Evolutionary conservation across 805 yeast genomes (phyloP).

Genomic region (Saturnispora mendoncae): DNA sequence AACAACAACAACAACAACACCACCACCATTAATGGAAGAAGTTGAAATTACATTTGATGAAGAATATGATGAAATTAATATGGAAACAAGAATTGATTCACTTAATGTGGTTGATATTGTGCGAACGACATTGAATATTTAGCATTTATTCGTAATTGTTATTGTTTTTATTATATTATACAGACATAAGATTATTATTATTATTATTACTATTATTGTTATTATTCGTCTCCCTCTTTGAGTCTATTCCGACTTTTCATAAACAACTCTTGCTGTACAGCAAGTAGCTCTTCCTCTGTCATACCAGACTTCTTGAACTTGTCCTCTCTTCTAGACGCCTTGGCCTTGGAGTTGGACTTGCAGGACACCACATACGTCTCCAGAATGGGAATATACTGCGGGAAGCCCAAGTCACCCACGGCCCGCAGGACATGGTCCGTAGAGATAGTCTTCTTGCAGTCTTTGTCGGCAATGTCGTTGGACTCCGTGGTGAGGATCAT

Average conservation of each 20-base stretch:
- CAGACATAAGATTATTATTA: no score
- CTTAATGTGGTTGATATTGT: slow-evolving; percentile 29
- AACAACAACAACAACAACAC: no score
- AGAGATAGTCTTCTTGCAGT: slow-evolving; percentile 91
- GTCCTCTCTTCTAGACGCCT: slow-evolving; percentile 75
- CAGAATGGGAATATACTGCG: slow-evolving; percentile 73
- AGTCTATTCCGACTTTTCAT: slow-evolving; percentile 36
- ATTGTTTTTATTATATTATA: no score
- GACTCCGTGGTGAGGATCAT: slow-evolving; percentile 91
- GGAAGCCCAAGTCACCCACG: slow-evolving; percentile 76
- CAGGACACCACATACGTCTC: slow-evolving; percentile 76
- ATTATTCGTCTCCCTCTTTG: slow-evolving; percentile 13
- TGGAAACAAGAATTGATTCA: slow-evolving; percentile 26
- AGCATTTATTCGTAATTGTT: no score
- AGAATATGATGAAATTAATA: slow-evolving; percentile 27
- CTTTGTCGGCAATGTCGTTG: slow-evolving; percentile 93
- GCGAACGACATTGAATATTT: slow-evolving; percentile 17
- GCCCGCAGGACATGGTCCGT: slow-evolving; percentile 94
- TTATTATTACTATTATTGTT: slow-evolving; percentile 1
- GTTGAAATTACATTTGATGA: slow-evolving; percentile 16
- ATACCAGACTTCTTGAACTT: slow-evolving; percentile 90
- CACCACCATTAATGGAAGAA: slow-evolving; percentile 11
- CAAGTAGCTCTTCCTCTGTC: slow-evolving; percentile 83
- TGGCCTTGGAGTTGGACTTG: slow-evolving; percentile 77
- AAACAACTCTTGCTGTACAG: slow-evolving; percentile 89